Evolutionary conservation across 768 basidiomycete genomes (phyloP).

Genomic region (Pholiota microspora): DNA sequence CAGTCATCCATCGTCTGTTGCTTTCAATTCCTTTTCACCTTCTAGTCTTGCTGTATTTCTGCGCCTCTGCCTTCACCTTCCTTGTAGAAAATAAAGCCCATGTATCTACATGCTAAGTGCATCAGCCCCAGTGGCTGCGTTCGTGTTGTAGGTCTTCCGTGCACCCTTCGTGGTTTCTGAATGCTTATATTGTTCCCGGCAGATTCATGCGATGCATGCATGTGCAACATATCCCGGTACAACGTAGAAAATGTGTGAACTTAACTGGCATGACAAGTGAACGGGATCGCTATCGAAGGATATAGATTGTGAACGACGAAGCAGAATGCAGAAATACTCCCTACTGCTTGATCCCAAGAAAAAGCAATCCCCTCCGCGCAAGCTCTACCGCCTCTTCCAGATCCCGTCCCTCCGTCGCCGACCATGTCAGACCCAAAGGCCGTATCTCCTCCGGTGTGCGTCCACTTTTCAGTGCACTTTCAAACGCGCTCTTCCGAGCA

Average conservation of each 20-base stretch:
- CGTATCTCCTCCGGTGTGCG: constrained; percentile 55
- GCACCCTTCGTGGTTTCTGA: no score
- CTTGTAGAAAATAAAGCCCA: neutral
- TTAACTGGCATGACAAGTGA: no score
- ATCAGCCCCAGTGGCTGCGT: neutral
- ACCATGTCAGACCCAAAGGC: constrained; percentile 60
- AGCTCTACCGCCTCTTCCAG: constrained; percentile 79
- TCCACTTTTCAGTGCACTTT: constrained; percentile 56
- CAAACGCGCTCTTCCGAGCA: constrained; percentile 69
- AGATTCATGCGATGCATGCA: no score
- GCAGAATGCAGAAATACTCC: neutral
- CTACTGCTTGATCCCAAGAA: constrained; percentile 60
- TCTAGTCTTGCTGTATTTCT: neutral
- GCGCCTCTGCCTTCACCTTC: neutral
- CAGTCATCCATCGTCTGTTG: constrained; percentile 1
- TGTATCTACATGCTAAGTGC: neutral
- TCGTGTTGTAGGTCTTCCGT: no score
- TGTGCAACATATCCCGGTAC: no score
- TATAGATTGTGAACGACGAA: neutral
- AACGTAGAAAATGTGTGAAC: no score
- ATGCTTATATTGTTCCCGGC: no score
- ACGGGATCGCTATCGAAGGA: neutral
- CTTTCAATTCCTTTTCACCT: neutral
- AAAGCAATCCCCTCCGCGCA: constrained; percentile 80
- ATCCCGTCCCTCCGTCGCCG: constrained; percentile 68